Conservation (phyloP, 176 grass and related monocot genomes). For the Metroxylon sagu region DNA sequence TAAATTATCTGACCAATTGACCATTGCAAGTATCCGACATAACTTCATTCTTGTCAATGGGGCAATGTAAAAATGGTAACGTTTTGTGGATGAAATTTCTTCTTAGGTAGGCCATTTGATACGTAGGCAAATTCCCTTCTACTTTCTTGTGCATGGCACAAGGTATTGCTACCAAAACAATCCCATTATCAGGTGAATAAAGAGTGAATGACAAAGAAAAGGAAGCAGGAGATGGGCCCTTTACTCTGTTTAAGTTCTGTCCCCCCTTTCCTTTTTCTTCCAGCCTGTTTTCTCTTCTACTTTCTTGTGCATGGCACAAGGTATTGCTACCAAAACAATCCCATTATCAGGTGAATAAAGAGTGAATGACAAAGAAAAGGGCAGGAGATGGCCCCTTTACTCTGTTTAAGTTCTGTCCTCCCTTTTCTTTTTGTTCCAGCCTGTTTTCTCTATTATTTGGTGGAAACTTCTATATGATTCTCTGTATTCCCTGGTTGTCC, state of each 20-base stretch:
- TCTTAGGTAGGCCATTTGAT: constrained; percentile 43
- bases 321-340: constrained; percentile 45
- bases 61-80: constrained; percentile 41
- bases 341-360: too few species aligned
- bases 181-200: constrained; percentile 4
- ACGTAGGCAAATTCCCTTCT: constrained; percentile 52
- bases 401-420: too few species aligned
- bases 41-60: constrained; percentile 37
- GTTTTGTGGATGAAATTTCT: constrained; percentile 42
- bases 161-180: constrained; percentile 43
- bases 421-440: too few species aligned
- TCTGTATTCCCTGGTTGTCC: too few species aligned
- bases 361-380: too few species aligned
- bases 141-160: constrained; percentile 52
- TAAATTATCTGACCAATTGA: constrained; percentile 59
- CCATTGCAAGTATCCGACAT: constrained; percentile 52
- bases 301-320: constrained; percentile 58
- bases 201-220: too few species aligned
- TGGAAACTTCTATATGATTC: too few species aligned
- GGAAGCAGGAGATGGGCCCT: too few species aligned
- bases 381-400: too few species aligned
- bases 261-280: too few species aligned
- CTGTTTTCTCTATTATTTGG: constrained; percentile 7
- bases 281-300: constrained; percentile 18
- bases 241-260: too few species aligned